Evolutionary conservation across 345 rosid genomes (phyloP).

Genomic region (Murraya paniculata): DNA sequence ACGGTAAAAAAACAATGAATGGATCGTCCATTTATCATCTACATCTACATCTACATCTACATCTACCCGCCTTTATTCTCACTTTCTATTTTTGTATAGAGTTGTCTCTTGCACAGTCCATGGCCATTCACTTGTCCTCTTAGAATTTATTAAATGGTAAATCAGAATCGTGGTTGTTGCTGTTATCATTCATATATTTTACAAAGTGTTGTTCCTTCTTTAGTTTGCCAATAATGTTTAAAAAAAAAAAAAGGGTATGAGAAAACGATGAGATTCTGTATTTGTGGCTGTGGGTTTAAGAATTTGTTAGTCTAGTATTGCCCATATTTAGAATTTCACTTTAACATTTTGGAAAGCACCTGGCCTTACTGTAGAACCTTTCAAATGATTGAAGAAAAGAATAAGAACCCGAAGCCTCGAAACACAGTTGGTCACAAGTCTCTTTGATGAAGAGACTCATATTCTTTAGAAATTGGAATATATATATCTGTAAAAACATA

Average conservation of each 20-base stretch:
- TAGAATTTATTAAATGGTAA: background rate
- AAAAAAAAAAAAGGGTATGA: too few relatives aligned
- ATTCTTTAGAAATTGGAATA: constrained; percentile 5
- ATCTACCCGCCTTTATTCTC: background rate
- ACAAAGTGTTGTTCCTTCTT: background rate
- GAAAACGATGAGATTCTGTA: background rate
- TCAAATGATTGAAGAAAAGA: constrained; percentile 20
- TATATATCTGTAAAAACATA: constrained; percentile 5
- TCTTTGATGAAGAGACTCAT: background rate
- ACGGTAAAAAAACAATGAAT: background rate
- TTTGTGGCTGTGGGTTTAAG: background rate
- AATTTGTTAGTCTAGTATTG: background rate
- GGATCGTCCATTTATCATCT: background rate
- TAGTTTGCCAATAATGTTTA: background rate
- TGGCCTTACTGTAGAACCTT: background rate
- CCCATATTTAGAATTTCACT: background rate
- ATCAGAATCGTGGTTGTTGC: background rate
- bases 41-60: background rate
- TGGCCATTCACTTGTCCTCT: background rate
- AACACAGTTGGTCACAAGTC: background rate
- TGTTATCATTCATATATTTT: background rate
- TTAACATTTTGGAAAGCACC: background rate
- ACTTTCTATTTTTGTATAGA: background rate
- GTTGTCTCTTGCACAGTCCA: background rate
- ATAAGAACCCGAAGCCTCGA: constrained; percentile 22